Evolutionary conservation across 768 basidiomycete species (phyloP).

Genomic region (Russula vinacea): DNA sequence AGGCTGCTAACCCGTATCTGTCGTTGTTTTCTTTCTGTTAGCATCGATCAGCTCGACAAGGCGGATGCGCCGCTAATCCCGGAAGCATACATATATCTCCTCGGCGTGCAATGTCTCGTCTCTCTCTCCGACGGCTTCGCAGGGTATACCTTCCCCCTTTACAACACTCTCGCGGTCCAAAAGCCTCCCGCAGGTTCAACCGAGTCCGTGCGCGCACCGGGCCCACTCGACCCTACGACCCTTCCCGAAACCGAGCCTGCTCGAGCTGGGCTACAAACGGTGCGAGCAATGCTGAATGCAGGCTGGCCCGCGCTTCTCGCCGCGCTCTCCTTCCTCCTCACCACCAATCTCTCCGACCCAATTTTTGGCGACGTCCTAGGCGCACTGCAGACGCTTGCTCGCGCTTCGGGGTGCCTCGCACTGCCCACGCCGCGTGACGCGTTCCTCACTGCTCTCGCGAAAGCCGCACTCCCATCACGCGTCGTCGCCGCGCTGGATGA

Average conservation of each 20-base stretch:
- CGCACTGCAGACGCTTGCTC: slow-evolving; percentile 79
- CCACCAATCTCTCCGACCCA: slow-evolving; percentile 87
- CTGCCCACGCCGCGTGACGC: slow-evolving; percentile 88
- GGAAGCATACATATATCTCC: slow-evolving; percentile 89
- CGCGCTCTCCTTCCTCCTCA: slow-evolving; percentile 82
- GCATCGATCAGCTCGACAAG: slow-evolving; percentile 98
- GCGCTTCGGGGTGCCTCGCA: slow-evolving; percentile 85
- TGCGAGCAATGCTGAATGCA: slow-evolving; percentile 75
- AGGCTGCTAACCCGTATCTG: background rate
- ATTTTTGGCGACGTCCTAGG: slow-evolving; percentile 85
- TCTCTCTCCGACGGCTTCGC: slow-evolving; percentile 86
- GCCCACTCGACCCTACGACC: slow-evolving; percentile 60
- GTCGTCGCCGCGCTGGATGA: slow-evolving; percentile 84
- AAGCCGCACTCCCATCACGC: slow-evolving; percentile 85
- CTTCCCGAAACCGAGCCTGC: slow-evolving; percentile 53
- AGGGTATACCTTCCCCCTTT: slow-evolving; percentile 69
- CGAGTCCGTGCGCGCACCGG: slow-evolving; percentile 64
- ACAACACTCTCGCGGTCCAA: slow-evolving; percentile 66
- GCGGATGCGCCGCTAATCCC: slow-evolving; percentile 92
- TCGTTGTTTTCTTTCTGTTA: slow-evolving; percentile 35
- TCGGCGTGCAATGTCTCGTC: slow-evolving; percentile 84
- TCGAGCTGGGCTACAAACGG: slow-evolving; percentile 56
- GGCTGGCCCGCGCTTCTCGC: slow-evolving; percentile 94
- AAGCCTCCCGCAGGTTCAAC: slow-evolving; percentile 59
- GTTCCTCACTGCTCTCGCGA: slow-evolving; percentile 85